These are phyloP conservation scores for Huntiella decipiens DNA, from an alignment of 2,329 filamentous ascomycete species.

Conservation along the genomic window DNA sequence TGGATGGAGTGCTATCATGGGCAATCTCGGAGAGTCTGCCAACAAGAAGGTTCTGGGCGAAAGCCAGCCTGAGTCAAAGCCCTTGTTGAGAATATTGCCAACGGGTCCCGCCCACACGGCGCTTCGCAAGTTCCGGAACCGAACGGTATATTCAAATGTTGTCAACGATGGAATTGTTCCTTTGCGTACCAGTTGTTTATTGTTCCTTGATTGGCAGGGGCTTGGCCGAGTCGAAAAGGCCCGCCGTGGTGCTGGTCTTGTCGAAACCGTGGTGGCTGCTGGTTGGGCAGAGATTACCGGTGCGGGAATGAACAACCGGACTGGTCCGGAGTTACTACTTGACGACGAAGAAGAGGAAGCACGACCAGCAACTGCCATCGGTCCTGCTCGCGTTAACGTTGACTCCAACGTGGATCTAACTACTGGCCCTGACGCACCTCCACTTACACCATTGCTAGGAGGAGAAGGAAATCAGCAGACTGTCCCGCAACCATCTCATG, in stretches of 20 bases:
- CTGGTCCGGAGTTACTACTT: slow-evolving; percentile 26
- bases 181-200: slow-evolving; percentile 78
- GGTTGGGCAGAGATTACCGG: slow-evolving; percentile 85
- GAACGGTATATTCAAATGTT: slow-evolving; percentile 89
- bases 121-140: slow-evolving; percentile 69
- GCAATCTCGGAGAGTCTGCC: slow-evolving; percentile 54
- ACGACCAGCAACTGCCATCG: slow-evolving; percentile 1
- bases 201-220: slow-evolving; percentile 94
- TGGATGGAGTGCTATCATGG: slow-evolving; percentile 76
- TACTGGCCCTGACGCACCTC: slow-evolving; percentile 13
- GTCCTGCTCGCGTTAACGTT: too few species aligned
- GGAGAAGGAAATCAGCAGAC: slow-evolving; percentile 26
- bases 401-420: not conserved
- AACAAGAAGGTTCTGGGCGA: slow-evolving; percentile 39
- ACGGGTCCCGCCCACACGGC: slow-evolving; percentile 81
- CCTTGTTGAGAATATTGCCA: slow-evolving; percentile 69
- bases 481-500: slow-evolving; percentile 51
- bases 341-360: slow-evolving; percentile 17
- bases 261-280: slow-evolving; percentile 83
- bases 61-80: slow-evolving; percentile 64
- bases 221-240: slow-evolving; percentile 88
- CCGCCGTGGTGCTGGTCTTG: slow-evolving; percentile 71
- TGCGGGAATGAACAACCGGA: slow-evolving; percentile 33
- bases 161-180: slow-evolving; percentile 97
- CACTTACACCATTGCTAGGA: slow-evolving; percentile 16